phyloP scores from a whole-genome alignment of 257 asterid genomes.

The Lithospermum erythrorhizon region DNA sequence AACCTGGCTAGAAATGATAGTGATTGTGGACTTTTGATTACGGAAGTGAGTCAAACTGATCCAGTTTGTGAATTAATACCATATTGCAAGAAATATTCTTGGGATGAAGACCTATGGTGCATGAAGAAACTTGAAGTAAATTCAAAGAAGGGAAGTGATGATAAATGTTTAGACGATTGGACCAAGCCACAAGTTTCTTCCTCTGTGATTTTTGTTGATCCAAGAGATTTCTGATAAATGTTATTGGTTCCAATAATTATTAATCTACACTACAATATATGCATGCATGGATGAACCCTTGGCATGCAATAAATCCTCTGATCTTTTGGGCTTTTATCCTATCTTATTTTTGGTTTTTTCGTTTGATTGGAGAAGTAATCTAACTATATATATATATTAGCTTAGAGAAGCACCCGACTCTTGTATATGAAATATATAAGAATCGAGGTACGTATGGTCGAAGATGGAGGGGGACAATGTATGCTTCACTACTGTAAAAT shows the following conservation, averaged over 20 bases:
- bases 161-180: constrained; percentile 35
- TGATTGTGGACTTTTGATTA: constrained; percentile 46
- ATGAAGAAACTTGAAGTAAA: constrained; percentile 31
- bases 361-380: not conserved
- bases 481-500: no score
- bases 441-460: not conserved
- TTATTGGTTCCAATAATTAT: not conserved
- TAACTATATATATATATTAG: no score
- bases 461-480: not conserved
- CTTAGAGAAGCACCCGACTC: not conserved
- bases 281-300: not conserved
- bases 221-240: constrained; percentile 45
- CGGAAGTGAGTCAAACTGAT: constrained; percentile 60
- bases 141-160: constrained; percentile 5
- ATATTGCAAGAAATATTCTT: constrained; percentile 66
- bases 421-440: not conserved
- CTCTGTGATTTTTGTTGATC: constrained; percentile 65
- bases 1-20: constrained; percentile 43
- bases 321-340: not conserved
- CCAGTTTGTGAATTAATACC: constrained; percentile 56
- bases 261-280: no score
- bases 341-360: no score
- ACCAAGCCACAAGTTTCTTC: constrained; percentile 22
- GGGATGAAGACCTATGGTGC: constrained; percentile 90
- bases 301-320: not conserved